A percentile compares a stretch with the other conserved stretches of the same genome.
These are phyloP conservation scores for Cryptosporidium sp. DNA, from an alignment of 169 alveolate species.

Conservation along the genomic window DNA sequence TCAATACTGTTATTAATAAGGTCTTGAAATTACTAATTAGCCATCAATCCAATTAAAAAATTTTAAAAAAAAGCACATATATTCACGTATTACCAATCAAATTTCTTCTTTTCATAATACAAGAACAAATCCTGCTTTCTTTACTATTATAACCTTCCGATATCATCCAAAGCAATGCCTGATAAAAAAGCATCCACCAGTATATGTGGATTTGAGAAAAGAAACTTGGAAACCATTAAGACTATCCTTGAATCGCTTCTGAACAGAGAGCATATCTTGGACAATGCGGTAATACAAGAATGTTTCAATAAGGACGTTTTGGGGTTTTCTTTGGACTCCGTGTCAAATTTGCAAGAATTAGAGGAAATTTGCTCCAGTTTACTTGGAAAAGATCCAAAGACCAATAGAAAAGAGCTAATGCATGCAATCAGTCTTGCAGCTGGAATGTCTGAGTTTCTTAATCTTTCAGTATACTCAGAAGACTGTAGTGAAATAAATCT, in stretches of 20 bases:
- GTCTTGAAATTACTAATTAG: too few species aligned
- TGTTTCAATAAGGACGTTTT: slow-evolving; percentile 4
- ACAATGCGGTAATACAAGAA: slow-evolving; percentile 11
- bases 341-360: neutral
- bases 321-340: slow-evolving; percentile 35
- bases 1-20: too few species aligned
- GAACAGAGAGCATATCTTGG: slow-evolving; percentile 38
- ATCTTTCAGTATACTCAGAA: neutral
- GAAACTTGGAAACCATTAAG: neutral
- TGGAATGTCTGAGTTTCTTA: neutral
- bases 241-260: slow-evolving; percentile 9
- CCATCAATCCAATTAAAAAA: neutral
- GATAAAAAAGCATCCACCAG: neutral
- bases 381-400: neutral
- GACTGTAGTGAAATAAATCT: neutral
- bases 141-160: neutral
- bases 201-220: slow-evolving; percentile 8
- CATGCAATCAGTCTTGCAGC: slow-evolving; percentile 12
- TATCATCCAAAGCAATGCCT: neutral
- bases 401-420: slow-evolving; percentile 1
- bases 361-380: neutral
- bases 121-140: neutral
- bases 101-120: neutral
- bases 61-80: too few species aligned
- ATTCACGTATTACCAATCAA: neutral